Evolutionary conservation across 768 basidiomycete species (phyloP).

Genomic region (Obba rivulosa): DNA sequence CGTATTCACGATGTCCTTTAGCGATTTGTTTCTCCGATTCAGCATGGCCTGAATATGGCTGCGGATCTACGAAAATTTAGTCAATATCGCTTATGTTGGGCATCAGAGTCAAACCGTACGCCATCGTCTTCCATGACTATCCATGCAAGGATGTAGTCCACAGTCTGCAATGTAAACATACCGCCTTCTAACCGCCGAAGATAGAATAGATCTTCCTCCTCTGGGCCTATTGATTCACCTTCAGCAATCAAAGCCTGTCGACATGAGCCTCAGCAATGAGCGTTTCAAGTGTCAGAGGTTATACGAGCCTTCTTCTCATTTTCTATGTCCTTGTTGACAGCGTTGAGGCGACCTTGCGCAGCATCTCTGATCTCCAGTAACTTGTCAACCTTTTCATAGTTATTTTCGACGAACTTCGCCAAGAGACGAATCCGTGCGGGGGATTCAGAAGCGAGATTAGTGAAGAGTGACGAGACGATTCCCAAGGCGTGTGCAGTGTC

Average conservation of each 20-base stretch:
- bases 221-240: conserved; percentile 50
- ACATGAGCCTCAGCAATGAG: neutral
- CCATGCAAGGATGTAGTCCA: conserved; percentile 95
- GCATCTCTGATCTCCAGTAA: conserved; percentile 81
- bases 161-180: conserved; percentile 81
- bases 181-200: conserved; percentile 85
- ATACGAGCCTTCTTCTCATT: conserved; percentile 56
- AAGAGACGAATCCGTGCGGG: conserved; percentile 74
- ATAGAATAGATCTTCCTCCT: conserved; percentile 76
- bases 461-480: conserved; percentile 81
- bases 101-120: conserved; percentile 42
- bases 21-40: conserved; percentile 60
- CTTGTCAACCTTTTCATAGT: conserved; percentile 94
- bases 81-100: conserved; percentile 3
- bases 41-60: conserved; percentile 74
- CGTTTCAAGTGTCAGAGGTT: neutral
- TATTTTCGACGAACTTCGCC: conserved; percentile 88
- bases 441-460: conserved; percentile 84
- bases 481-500: conserved; percentile 86
- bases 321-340: conserved; percentile 62
- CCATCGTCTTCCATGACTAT: conserved; percentile 97
- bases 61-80: conserved; percentile 53
- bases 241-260: conserved; percentile 48
- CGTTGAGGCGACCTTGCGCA: conserved; percentile 53
- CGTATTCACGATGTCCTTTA: conserved; percentile 67